phyloP scores from a whole-genome alignment of 495 filamentous ascomycete species.

The Sporormia fimetaria region DNA sequence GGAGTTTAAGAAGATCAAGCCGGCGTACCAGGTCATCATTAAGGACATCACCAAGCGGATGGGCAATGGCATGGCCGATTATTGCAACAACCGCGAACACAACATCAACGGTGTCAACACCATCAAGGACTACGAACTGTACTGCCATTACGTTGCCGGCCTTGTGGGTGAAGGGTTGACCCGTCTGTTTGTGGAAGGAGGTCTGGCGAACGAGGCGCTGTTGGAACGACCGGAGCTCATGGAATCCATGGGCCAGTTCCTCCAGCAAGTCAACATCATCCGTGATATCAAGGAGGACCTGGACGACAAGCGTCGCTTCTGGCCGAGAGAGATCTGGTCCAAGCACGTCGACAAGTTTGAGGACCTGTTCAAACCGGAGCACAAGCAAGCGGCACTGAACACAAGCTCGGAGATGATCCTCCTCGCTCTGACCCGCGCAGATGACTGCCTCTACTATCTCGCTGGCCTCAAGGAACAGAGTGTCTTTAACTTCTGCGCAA shows the following conservation, averaged over 20 bases:
- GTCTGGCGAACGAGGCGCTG: slow-evolving; percentile 76
- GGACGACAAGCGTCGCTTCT: slow-evolving; percentile 78
- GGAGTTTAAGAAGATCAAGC: slow-evolving; percentile 85
- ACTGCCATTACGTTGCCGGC: slow-evolving; percentile 97
- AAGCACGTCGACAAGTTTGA: slow-evolving; percentile 85
- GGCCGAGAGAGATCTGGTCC: slow-evolving; percentile 90
- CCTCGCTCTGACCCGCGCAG: slow-evolving; percentile 72
- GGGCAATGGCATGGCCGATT: slow-evolving; percentile 98
- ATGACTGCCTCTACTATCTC: slow-evolving; percentile 94
- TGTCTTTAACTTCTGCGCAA: slow-evolving; percentile 99
- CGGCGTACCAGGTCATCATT: slow-evolving; percentile 72
- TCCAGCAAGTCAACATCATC: slow-evolving; percentile 98
- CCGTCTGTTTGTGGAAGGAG: slow-evolving; percentile 76
- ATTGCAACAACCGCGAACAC: slow-evolving; percentile 66
- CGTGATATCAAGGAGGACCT: slow-evolving; percentile 86
- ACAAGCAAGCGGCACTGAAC: slow-evolving; percentile 68
- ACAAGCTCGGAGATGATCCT: slow-evolving; percentile 93
- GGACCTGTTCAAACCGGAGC: slow-evolving; percentile 74
- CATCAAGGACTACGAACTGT: slow-evolving; percentile 78
- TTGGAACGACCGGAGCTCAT: slow-evolving; percentile 66
- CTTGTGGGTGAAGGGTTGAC: slow-evolving; percentile 90
- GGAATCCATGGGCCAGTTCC: slow-evolving; percentile 92
- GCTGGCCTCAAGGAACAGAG: slow-evolving; percentile 91
- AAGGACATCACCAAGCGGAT: slow-evolving; percentile 90
- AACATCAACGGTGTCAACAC: slow-evolving; percentile 72